Base-by-base conservation (phyloP, 2,329 filamentous ascomycete genomes). In the Xylaria digitata region DNA sequence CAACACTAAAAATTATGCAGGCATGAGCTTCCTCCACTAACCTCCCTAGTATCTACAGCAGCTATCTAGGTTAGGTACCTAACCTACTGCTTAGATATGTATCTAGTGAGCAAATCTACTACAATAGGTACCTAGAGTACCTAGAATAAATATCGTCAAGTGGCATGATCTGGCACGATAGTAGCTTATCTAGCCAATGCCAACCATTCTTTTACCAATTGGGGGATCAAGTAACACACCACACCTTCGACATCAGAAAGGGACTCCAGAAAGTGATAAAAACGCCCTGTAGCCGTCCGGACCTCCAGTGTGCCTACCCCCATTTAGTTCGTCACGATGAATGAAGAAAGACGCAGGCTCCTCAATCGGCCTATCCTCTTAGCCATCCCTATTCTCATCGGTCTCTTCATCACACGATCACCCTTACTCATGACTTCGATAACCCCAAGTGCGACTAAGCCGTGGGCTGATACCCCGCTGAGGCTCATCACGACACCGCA, bases 391-490 rank as follows among this genome's bases (percentile, higher is more conserved):
- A 74, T 79, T 49, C 66, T 79, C 23, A 73, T 82, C 66, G 78
- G 76, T 11, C 70, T 80, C 32, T 73, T 82, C 59, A 65, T 80
- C 43, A 78, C 75, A 9, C 73, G 77, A 63, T 79, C 79, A 15
- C 80, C 80, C 1, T 78, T 78, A 71, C 76, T 79, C 73, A 82
- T 82, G 80, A 71, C 78, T 32, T 75, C 78, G 11, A 59, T 71
- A 0, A 57, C 78, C 6, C 77, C 77, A 0, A 70, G 75, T 7
- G 64, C 68, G 17, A 59, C 60, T 15, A 77, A 75, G 56, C 75
- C 78, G 3, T 89, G 86, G 86, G 86, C 86, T 2, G 85, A 88
- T 72, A 76, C 79, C 42, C 86, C 86, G 40, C 82, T 88, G 76
- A 80, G 81, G 74, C 79, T 89, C 63, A 81, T 89, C 50, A 77